Base-by-base conservation (phyloP, 2,329 filamentous ascomycete genomes). In the Aspergillus pseudoglaucus region DNA sequence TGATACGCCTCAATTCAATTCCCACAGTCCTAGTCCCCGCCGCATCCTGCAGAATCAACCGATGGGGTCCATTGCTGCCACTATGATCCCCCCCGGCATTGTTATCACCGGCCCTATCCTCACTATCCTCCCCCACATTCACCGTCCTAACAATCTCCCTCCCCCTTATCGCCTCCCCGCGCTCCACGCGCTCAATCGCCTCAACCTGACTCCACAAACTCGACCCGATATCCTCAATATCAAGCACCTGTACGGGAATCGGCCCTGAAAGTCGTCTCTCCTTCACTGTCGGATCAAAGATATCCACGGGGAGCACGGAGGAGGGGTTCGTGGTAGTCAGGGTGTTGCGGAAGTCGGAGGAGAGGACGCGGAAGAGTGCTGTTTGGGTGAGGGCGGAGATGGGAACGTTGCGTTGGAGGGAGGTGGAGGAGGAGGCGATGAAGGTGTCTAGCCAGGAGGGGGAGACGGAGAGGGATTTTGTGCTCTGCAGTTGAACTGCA, bases 121-220 rank as follows among this genome's bases (percentile, higher is more conserved):
- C 75, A 1, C 62, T 60, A 3, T 70, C 74, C 4, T 75, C 76
- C 1, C 76, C 76, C 9, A 75, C 75, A 3, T 75, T 75, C 0
- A 83, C 77, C 0, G 93, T 79, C 3, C 91, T 79, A 15, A 97
- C 82, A 25, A 98, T 82, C 64, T 96, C 87, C 8, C 90, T 73
- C 0, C 93, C 93, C 37, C 73, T 71, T n/a, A 74, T 65, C 2
- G 75, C 69, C 49, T 77, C 72, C 4, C 75, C 68, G 10, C 72
- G 69, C 57, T 80, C 76, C 2, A 79, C 63, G 7, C 75, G 72
- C 44, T 75, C 75, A 38, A 78, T 81, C 30, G 84, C 82, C 65
- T 96, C 89, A 27, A 95, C 79, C 66, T 96, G 89, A 54, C 88
- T 85, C 88, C 90, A 95, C 45, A 86, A 79, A 58, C 85, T 89